phyloP scores from a whole-genome alignment of 1,139 yeast species.

The Debaryomycetaceae sp. region DNA sequence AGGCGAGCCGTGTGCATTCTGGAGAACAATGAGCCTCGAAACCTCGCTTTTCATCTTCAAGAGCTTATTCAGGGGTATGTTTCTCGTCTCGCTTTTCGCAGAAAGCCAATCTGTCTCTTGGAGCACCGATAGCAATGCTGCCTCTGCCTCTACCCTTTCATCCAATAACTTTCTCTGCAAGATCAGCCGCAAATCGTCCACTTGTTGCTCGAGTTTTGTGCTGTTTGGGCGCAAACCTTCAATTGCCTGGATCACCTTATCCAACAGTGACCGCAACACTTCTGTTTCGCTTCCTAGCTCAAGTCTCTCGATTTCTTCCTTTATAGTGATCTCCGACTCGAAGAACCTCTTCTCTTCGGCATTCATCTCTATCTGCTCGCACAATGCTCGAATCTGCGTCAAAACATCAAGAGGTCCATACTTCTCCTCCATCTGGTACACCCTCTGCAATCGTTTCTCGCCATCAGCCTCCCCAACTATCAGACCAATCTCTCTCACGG shows the following conservation, averaged over 20 bases:
- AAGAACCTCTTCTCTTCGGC: not conserved
- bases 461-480: not conserved
- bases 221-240: not conserved
- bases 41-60: slow-evolving; percentile 4
- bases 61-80: not conserved
- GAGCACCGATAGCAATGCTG: slow-evolving; percentile 4
- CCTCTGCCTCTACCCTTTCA: not conserved
- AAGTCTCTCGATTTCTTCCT: not conserved
- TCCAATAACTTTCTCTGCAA: not conserved
- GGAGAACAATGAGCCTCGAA: slow-evolving; percentile 31
- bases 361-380: slow-evolving; percentile 1
- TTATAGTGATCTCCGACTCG: not conserved
- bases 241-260: not conserved
- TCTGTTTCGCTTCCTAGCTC: not conserved
- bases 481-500: not conserved
- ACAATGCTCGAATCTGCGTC: slow-evolving; percentile 4
- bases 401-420: slow-evolving; percentile 25
- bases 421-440: slow-evolving; percentile 15
- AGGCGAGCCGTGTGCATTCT: slow-evolving; percentile 29
- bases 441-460: not conserved
- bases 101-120: slow-evolving; percentile 16
- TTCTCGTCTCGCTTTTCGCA: slow-evolving; percentile 1
- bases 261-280: not conserved
- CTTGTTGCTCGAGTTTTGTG: not conserved
- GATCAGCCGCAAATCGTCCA: not conserved